Evolutionary conservation across 192 early-diverging fungal genomes (phyloP), one percentile per base, ranked within the genome.

Genomic region (Backusella morwellensis): DNA sequence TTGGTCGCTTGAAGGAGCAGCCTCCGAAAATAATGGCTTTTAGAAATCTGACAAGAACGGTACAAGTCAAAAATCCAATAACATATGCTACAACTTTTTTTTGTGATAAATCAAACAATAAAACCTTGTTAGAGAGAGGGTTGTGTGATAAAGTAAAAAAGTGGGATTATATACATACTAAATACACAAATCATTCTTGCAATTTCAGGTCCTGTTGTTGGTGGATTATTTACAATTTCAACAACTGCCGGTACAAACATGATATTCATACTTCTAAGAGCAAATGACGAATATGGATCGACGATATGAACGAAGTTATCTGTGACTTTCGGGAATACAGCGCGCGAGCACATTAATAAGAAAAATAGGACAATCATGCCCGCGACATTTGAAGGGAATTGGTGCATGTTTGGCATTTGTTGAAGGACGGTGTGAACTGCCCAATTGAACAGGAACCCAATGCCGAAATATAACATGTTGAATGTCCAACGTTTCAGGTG

Each of bases 231-330:
- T 6, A 75, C 42, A 44, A 75, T 75, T 38, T 68, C 34, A 21
- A 68, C 63, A 34, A 50, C 40, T 38, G 32, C 41, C 11, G 75
- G 75, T 26, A 76, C 42, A 50, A 76, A 70, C 75, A 76, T 70
- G 29, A 76, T 56, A n/a, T 52, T 76, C 75, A 75, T 75, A 68
- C 44, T 72, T 50, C 42, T 7, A 32, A 72, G 23, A 41, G 70
- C 70, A 34, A 72, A 44, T 50, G 70, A 72, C 6, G 70, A 72
- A 34, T 72, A 72, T 29, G 70, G 70, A 50, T 72, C 70, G 15
- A 72, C 12, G 15, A 9, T 42, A 23, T 34, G 23, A 7, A 72
- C 70, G 14, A 72, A 35, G 0, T 72, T 50, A 8, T 72, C 70
- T 15, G 70, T 72, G 1, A 8, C 1, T 1, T 50, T 44, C 4